These are phyloP conservation scores for Epicoccum sorghinum DNA, from an alignment of 2,329 filamentous ascomycete species.

Conservation along the genomic window DNA sequence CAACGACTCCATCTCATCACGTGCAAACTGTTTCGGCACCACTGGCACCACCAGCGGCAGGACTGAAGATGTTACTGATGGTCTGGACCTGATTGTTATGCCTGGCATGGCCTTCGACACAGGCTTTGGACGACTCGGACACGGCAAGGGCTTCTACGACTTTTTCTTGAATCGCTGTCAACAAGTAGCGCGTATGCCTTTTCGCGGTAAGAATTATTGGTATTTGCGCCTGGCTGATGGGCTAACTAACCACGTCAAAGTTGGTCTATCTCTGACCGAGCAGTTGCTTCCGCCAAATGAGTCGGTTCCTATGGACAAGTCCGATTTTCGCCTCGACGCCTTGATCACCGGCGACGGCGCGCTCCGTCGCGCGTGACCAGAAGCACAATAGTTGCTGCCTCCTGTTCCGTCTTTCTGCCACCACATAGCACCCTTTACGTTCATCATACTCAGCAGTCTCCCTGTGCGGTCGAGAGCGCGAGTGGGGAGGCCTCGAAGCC, in stretches of 20 bases:
- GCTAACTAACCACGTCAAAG: conserved; percentile 53
- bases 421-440: conserved; percentile 5
- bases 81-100: conserved; percentile 85
- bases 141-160: conserved; percentile 98
- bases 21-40: conserved; percentile 76
- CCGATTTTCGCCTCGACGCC: conserved; percentile 82
- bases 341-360: conserved; percentile 74
- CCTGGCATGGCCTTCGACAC: conserved; percentile 92
- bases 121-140: conserved; percentile 77
- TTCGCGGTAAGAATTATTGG: conserved; percentile 61
- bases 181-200: conserved; percentile 58
- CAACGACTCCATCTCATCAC: conserved; percentile 65
- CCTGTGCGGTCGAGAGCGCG: conserved; percentile 12
- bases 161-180: conserved; percentile 82
- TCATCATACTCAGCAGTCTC: conserved; percentile 4
- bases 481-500: conserved; percentile 3
- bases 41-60: conserved; percentile 54
- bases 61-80: conserved; percentile 35
- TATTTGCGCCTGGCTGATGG: conserved; percentile 36
- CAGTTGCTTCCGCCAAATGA: conserved; percentile 74
- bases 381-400: not conserved
- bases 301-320: conserved; percentile 73
- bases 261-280: conserved; percentile 84
- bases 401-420: conserved; percentile 2
- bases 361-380: conserved; percentile 38